A percentile compares a stretch with the other conserved stretches of the same genome.
phyloP scores from a whole-genome alignment of 1,284 basidiomycete genomes.

The Heliocybe sulcata region DNA sequence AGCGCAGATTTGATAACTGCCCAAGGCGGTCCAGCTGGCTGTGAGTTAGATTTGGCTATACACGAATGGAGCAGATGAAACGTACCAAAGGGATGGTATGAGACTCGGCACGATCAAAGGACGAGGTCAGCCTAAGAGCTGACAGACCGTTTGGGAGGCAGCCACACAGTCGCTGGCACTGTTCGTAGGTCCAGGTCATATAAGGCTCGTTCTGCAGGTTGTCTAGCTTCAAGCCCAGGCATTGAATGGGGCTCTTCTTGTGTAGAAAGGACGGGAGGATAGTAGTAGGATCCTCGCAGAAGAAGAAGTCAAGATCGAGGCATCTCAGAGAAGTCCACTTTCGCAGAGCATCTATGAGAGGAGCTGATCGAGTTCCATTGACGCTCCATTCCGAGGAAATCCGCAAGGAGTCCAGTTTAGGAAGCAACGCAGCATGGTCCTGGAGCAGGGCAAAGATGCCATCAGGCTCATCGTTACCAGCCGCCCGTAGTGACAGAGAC shows the following conservation, averaged over 20 bases:
- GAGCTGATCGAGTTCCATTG: neutral
- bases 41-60: neutral
- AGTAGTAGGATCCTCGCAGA: neutral
- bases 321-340: neutral
- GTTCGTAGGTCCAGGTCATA: neutral
- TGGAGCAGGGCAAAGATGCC: neutral
- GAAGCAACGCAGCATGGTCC: neutral
- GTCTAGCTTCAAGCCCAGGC: neutral
- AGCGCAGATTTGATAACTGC: neutral
- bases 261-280: neutral
- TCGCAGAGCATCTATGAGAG: neutral
- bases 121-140: neutral
- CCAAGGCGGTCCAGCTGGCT: neutral
- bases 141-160: neutral
- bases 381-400: neutral
- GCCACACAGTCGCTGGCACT: neutral
- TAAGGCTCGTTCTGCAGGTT: neutral
- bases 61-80: neutral
- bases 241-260: neutral
- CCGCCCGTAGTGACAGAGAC: neutral
- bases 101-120: neutral
- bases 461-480: neutral
- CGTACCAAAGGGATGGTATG: neutral
- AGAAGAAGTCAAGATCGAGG: neutral
- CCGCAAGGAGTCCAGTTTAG: neutral